These are phyloP conservation scores for Emericellopsis atlantica DNA, from an alignment of 2,329 filamentous ascomycete species.

Conservation along the genomic window DNA sequence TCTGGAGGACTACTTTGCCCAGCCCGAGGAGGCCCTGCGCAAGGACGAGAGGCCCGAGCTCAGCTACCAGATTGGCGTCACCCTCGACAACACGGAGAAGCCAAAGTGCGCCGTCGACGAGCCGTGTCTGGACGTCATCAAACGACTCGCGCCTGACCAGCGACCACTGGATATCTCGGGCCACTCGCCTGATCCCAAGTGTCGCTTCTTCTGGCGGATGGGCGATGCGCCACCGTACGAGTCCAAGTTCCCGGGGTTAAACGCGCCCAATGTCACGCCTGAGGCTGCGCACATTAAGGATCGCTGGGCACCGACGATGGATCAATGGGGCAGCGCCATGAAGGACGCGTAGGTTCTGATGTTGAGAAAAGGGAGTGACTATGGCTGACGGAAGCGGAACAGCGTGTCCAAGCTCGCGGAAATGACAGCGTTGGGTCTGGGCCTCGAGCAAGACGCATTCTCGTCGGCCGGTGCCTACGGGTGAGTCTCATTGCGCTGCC, in stretches of 20 bases:
- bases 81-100: slow-evolving; percentile 50
- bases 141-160: slow-evolving; percentile 38
- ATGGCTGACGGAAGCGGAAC: neutral
- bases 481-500: slow-evolving; percentile 17
- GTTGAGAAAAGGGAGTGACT: neutral
- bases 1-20: slow-evolving; percentile 53
- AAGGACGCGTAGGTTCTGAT: slow-evolving; percentile 37
- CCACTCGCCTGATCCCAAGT: slow-evolving; percentile 47
- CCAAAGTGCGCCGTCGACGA: slow-evolving; percentile 51
- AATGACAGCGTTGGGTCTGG: slow-evolving; percentile 45
- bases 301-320: slow-evolving; percentile 41
- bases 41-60: slow-evolving; percentile 44
- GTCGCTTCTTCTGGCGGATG: slow-evolving; percentile 52
- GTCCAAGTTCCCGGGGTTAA: slow-evolving; percentile 41
- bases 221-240: slow-evolving; percentile 37
- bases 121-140: slow-evolving; percentile 44
- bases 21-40: slow-evolving; percentile 31
- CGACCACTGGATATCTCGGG: slow-evolving; percentile 43
- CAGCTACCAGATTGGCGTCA: slow-evolving; percentile 49
- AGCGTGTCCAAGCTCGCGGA: slow-evolving; percentile 43
- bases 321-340: slow-evolving; percentile 46
- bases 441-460: slow-evolving; percentile 38
- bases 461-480: slow-evolving; percentile 42
- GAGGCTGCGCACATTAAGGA: slow-evolving; percentile 31
- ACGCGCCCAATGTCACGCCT: slow-evolving; percentile 41